Percentiles rank a stretch among this genome's conserved stretches.
phyloP scores from a whole-genome alignment of 2,329 filamentous ascomycete species.

The Clonostachys rosea region DNA sequence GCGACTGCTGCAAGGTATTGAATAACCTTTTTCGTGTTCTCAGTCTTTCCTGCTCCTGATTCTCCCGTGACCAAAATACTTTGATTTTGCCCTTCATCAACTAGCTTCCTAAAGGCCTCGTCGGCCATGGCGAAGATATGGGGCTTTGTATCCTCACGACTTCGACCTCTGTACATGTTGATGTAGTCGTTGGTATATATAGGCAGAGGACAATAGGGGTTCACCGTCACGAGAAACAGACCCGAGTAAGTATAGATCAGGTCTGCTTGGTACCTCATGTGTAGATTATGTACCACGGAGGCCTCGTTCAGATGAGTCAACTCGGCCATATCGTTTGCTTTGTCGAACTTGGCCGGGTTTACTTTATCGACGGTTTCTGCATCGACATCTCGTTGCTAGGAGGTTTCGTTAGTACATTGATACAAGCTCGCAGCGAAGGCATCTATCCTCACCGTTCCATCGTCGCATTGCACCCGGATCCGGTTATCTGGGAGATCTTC shows the following conservation, averaged over 20 bases:
- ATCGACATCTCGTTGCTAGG: slow-evolving; percentile 79
- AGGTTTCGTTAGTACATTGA: slow-evolving; percentile 8
- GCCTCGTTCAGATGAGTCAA: slow-evolving; percentile 96
- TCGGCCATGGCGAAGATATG: slow-evolving; percentile 99
- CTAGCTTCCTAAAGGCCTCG: slow-evolving; percentile 89
- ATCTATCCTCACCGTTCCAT: slow-evolving; percentile 68
- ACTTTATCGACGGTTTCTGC: slow-evolving; percentile 93
- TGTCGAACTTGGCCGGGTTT: slow-evolving; percentile 99
- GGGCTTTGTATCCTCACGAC: slow-evolving; percentile 88
- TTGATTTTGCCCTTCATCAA: slow-evolving; percentile 93
- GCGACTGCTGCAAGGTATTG: slow-evolving; percentile 96
- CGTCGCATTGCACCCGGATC: slow-evolving; percentile 86
- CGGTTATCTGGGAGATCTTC: slow-evolving; percentile 68
- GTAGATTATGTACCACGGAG: slow-evolving; percentile 94
- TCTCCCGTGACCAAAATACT: slow-evolving; percentile 98
- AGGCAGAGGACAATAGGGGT: slow-evolving; percentile 89
- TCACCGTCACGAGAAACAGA: slow-evolving; percentile 92
- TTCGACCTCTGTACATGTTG: slow-evolving; percentile 94
- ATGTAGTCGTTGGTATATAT: slow-evolving; percentile 97
- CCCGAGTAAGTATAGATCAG: slow-evolving; percentile 98
- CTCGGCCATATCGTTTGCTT: slow-evolving; percentile 98
- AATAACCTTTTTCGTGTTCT: slow-evolving; percentile 99
- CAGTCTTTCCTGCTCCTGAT: slow-evolving; percentile 95
- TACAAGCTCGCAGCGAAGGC: not conserved
- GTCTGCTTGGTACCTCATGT: slow-evolving; percentile 92